Base-by-base conservation (phyloP, 2,329 filamentous ascomycete species). In the Sclerotinia borealis region DNA sequence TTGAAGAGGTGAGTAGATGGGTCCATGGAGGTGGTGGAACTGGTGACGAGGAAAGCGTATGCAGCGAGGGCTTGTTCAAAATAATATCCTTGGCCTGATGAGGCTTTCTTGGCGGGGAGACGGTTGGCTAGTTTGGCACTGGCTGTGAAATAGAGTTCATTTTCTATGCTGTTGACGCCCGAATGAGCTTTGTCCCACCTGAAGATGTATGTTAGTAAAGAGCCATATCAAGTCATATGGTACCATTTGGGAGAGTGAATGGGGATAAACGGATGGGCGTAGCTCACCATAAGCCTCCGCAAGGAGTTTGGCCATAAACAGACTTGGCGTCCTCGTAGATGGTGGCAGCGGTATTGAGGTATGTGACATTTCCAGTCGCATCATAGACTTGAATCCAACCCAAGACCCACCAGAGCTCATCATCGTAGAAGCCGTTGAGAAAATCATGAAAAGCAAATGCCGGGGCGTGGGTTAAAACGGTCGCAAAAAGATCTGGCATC, bases 351-450 rank as follows among this genome's bases (percentile, higher is more conserved):
- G 79, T 77, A 52, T 82, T 71, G 45, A 87, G 80, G 67, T 84
- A 87, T n/a, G 77, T 76, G 2, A 67, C 41, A 50, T 85, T 76
- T 3, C 76, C 74, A 0, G 83, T 84, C 19, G 83, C 75, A 69
- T 87, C 85, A 69, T 79, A 85, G 5, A 81, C 76, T 29, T 81
- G 79, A 60, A 87, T 81, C 77, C 84, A 80, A 22, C 78, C 84
- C 64, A 87, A 77, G 11, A 80, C 83, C 85, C 85, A 87, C 85
- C 85, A 87, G n/a, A 82, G 80, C 70, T 84, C 81, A 68, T 87
- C 85, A 66, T 87, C 85, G 67, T 84, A 85, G 64, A 75, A 85
- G 8, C 80, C 78, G 64, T 84, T 83, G 62, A 80, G 72, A 62
- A 76, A 79, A 10, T 49, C 31, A 17, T 50, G 29, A 39, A 27